Percentiles rank a stretch among this genome's conserved stretches.
These are phyloP conservation scores for Collybiopsis luxurians DNA, from an alignment of 768 basidiomycete species.

Conservation along the genomic window DNA sequence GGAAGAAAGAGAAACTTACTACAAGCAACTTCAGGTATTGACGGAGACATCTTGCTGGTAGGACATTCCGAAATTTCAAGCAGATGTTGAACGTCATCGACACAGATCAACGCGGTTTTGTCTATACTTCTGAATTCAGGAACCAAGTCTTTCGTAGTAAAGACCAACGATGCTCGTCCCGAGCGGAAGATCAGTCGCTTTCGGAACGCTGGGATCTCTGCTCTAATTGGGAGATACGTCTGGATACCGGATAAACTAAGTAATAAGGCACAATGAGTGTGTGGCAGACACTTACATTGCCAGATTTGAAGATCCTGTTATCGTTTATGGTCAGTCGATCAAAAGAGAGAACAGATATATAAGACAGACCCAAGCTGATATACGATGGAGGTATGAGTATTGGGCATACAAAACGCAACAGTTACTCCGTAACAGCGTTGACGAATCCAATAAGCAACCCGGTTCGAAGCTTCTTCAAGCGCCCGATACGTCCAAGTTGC, in stretches of 20 bases:
- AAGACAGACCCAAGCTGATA: slow-evolving; percentile 7
- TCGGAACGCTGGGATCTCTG: background rate
- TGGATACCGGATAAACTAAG: background rate
- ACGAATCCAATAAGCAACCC: slow-evolving; percentile 3
- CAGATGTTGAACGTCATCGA: slow-evolving; percentile 1
- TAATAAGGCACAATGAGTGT: background rate
- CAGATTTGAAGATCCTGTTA: slow-evolving; percentile 7
- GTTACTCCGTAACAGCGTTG: background rate
- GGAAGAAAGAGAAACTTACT: background rate
- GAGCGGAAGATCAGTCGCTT: slow-evolving; percentile 5
- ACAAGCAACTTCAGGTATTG: background rate
- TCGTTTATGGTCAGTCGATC: background rate
- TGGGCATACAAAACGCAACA: slow-evolving; percentile 7
- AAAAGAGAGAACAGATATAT: background rate
- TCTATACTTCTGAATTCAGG: background rate
- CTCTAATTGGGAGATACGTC: slow-evolving; percentile 5
- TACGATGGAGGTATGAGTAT: background rate
- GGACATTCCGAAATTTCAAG: background rate
- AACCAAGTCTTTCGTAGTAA: background rate
- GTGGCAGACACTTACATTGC: slow-evolving; percentile 1
- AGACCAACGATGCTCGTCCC: background rate
- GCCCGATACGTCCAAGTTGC: slow-evolving; percentile 5
- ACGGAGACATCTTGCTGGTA: background rate
- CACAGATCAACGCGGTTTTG: background rate
- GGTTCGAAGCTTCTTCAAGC: slow-evolving; percentile 8